These are phyloP conservation scores for Populus tomentosa DNA, from an alignment of 441 rosid genomes.

Conservation along the genomic window DNA sequence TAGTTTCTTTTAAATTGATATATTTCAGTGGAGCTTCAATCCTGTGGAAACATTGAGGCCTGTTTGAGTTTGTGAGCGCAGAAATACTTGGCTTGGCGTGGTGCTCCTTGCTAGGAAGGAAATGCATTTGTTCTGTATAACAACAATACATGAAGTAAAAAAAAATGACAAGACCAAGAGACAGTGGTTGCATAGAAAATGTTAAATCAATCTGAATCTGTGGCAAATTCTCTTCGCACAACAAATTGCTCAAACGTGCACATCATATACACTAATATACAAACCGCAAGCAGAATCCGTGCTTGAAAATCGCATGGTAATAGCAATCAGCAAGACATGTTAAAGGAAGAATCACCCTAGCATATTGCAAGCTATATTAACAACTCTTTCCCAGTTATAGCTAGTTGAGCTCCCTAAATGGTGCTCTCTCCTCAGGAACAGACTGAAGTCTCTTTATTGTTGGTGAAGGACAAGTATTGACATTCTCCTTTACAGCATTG, in stretches of 20 bases:
- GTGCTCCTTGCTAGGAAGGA: too few species aligned
- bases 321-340: background rate
- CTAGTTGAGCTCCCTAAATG: conserved; percentile 71
- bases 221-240: conserved; percentile 19
- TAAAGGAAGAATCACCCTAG: background rate
- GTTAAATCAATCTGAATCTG: conserved; percentile 11
- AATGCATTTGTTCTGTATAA: background rate
- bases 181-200: too few species aligned
- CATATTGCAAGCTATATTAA: background rate
- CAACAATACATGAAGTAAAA: background rate
- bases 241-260: conserved; percentile 13
- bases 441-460: conserved; percentile 33
- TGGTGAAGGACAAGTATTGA: conserved; percentile 31
- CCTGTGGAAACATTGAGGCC: too few species aligned
- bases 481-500: conserved; percentile 40
- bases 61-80: too few species aligned
- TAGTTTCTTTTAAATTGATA: too few species aligned
- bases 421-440: conserved; percentile 49
- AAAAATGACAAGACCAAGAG: background rate
- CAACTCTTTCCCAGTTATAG: conserved; percentile 20
- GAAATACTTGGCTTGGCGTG: too few species aligned
- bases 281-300: too few species aligned
- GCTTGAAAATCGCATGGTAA: conserved; percentile 13
- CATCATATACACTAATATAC: background rate
- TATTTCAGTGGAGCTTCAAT: too few species aligned